Base-by-base conservation (phyloP, 768 basidiomycete species). In the Dioszegia aurantiaca region DNA sequence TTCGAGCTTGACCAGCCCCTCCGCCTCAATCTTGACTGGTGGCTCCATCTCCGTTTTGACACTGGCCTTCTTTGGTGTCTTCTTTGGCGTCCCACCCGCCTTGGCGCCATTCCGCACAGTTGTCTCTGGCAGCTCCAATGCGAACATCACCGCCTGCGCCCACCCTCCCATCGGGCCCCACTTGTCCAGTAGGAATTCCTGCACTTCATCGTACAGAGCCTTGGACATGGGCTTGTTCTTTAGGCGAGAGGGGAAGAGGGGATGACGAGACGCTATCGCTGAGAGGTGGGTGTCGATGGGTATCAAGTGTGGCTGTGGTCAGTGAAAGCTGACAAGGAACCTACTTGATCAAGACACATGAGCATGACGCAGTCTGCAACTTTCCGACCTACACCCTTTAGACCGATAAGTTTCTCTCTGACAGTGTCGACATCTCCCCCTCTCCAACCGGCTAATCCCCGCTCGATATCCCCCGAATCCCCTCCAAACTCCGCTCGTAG, bases 211-310 rank as follows among this genome's bases (percentile, higher is more conserved):
- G 55, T 77, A 77, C 0, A 70, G 45, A 44, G 65, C 66, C 30
- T 69, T 69, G 16, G 70, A 72, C 64, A 74, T 75, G 6, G 75
- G 47, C 51, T 77, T 77, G 41, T 68, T 64, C 19, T 60, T 52
- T 19, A 73, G 46, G 9, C 64, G 60, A 14, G 63, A 60, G 2
- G 75, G 75, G 60, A 77, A 77, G 1, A 59, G 28, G 21, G 75
- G 73, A 60, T 77, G 75, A 28, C 75, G 61, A 12, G 73, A 78
- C 9, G 89, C 89, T 53, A 97, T 92, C 70, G 94, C 90, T 62
- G 87, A 81, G 27, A 99, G 88, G 72, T 99, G 95, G 0, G 93
- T 95, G 72, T 99, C 95, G 52, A 99, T 89, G 3, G 95, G 95
- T 9, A 98, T 83, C 16, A 92, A 86, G 63, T 90, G 87, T 67